phyloP scores from a whole-genome alignment of 768 basidiomycete species.

The Boletus rubroflammeus region DNA sequence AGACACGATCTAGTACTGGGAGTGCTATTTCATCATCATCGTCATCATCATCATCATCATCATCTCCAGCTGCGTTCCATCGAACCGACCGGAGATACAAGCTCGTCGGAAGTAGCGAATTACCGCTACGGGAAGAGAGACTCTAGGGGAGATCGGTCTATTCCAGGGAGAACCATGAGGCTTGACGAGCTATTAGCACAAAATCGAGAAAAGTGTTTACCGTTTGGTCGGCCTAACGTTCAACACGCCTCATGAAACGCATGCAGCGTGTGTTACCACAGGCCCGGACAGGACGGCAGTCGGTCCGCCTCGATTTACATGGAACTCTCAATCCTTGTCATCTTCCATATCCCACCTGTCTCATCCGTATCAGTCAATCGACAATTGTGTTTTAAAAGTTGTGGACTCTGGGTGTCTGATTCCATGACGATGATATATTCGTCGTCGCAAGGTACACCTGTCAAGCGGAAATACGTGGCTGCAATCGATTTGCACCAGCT shows the following conservation, averaged over 20 bases:
- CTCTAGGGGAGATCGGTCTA: background rate
- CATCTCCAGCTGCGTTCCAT: background rate
- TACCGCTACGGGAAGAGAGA: background rate
- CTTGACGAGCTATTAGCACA: background rate
- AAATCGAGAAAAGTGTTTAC: background rate
- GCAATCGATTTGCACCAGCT: background rate
- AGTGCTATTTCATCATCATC: background rate
- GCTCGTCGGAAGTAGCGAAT: background rate
- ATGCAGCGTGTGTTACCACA: background rate
- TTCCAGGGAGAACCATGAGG: background rate
- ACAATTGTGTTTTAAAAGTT: background rate
- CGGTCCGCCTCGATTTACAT: background rate
- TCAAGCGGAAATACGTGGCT: constrained; percentile 2
- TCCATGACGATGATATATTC: background rate
- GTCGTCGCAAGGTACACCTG: background rate
- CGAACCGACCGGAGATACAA: background rate
- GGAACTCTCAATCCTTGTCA: background rate
- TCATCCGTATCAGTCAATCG: background rate
- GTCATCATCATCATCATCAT: background rate
- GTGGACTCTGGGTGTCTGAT: background rate
- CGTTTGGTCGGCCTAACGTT: background rate
- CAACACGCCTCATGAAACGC: background rate
- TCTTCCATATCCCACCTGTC: background rate
- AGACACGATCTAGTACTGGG: background rate
- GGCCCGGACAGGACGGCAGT: background rate